Base-by-base conservation (phyloP, 1,284 basidiomycete genomes). In the Golubevia pallescens region DNA sequence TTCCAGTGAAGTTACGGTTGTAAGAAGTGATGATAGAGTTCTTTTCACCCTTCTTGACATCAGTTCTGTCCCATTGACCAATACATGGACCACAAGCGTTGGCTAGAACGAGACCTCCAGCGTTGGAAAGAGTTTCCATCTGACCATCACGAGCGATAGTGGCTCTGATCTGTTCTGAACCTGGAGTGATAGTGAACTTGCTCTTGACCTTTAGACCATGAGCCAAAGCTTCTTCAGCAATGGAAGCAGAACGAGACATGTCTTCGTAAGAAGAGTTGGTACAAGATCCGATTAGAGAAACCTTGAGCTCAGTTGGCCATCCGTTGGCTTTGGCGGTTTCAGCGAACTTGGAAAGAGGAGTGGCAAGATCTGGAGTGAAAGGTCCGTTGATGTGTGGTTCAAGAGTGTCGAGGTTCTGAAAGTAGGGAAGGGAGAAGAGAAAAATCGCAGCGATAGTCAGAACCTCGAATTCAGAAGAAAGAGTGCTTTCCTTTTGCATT, bases 191-290 rank as follows among this genome's bases (percentile, higher is more conserved):
- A 71, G 94, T 97, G 90, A 97, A 98, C 88, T 91, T 91, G 87
- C 93, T 93, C 91, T 96, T 94, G 86, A 92, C 90, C 78, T 90
- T 89, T 70, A 98, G 90, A 79, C 97, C 95, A 86, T 96, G 95
- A 14, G 88, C 88, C 63, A 90, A 87, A 73, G 95, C 97, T 88
- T 99, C 92, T 78, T 90, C 90, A 77, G 93, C 95, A 84, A 99
- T 98, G 62, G 93, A 92, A 58, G 95, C 95, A 56, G 95, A 93
- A 85, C 97, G 94, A 59, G 93, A 93, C 96, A 99, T 98, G 88
- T 99, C 97, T 89, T 99, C 97, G 87, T 99, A 99, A 32, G 97
- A 99, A 60, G 96, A 99, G 91, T 99, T 99, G 87, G 97, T 99
- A 92, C 96, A 99, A 61, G 97, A 99, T 68, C 97, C 96, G 86